Evolutionary conservation across 2,329 filamentous ascomycete genomes (phyloP), one percentile per base, ranked within the genome.

Genomic region (Monosporascus sp.): DNA sequence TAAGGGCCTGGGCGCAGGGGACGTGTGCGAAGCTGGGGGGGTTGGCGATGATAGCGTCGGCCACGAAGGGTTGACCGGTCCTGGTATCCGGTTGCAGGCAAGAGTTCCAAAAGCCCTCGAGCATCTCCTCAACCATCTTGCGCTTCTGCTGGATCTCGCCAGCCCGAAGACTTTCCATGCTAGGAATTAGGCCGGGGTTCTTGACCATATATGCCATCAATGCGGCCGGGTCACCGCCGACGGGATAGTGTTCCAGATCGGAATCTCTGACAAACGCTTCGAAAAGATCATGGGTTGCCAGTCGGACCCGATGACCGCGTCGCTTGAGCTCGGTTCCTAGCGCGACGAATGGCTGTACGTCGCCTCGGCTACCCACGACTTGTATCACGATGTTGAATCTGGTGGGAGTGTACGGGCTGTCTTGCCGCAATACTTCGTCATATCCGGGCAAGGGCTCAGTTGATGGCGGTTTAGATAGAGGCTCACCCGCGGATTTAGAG

Each of bases 51-150:
- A 91, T 90, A 49, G 82, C 85, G 69, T 91, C 90, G 0, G 90
- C 91, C 39, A 96, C 85, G 65, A 96, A 96, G 1, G 89, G 89
- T 51, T 73, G 74, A 14, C 66, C 66, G 2, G 65, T 63, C 3
- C 37, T 37, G 2, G 72, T 63, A 9, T 78, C 73, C 9, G 85
- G 81, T 70, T 95, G 88, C 59, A 90, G 86, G 65, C 90, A 96
- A 0, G 89, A 90, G 61, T 86, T 78, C 92, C 91, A 96, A 62
- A 89, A 94, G 0, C 91, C 90, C 24, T 86, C 74, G n/a, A 96
- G 73, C 56, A 94, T 92, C 55, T 89, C 81, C 54, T 85, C 83
- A 57, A 95, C 90, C 17, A 87, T 72, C 38, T 68, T 65, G 5
- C 61, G 63, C 36, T 71, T 65, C 17, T 67, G 57, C 50, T 69